Percentiles rank a stretch among this genome's conserved stretches.
These are phyloP conservation scores for Scheffersomyces amazonensis DNA, from an alignment of 805 yeast genomes.

Conservation along the genomic window DNA sequence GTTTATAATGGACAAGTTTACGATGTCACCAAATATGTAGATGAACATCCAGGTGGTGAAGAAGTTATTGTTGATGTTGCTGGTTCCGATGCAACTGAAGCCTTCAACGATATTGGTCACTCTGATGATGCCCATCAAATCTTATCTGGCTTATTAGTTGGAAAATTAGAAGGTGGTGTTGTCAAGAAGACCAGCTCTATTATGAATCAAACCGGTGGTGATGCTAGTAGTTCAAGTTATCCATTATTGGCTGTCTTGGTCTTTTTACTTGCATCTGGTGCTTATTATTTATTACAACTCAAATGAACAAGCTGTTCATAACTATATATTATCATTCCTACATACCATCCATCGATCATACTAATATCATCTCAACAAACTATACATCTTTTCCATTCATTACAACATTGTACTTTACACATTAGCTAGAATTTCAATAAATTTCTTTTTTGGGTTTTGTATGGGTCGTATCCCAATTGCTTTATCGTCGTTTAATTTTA, in stretches of 20 bases:
- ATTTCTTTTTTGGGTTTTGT: no score
- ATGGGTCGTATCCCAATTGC: no score
- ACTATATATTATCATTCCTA: no score
- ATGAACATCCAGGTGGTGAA: conserved; percentile 49
- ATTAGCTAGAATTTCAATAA: no score
- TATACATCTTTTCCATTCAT: no score
- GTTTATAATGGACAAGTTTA: conserved; percentile 44
- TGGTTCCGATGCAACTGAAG: conserved; percentile 45
- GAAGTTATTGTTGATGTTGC: conserved; percentile 44
- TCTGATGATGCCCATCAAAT: conserved; percentile 91
- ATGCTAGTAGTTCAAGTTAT: conserved; percentile 17
- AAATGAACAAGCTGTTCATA: background rate
- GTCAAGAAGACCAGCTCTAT: conserved; percentile 22
- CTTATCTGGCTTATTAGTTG: conserved; percentile 66
- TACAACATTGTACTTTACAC: no score
- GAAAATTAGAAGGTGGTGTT: conserved; percentile 70
- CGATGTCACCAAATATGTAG: conserved; percentile 39
- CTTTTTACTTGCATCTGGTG: conserved; percentile 40
- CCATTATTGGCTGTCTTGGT: conserved; percentile 33
- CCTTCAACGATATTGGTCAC: conserved; percentile 82
- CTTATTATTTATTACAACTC: conserved; percentile 29
- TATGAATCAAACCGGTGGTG: conserved; percentile 11
- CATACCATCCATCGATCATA: no score
- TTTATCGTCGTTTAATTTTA: no score
- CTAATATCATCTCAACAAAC: no score